These are phyloP conservation scores for Pholiota microspora DNA, from an alignment of 768 basidiomycete species.

Conservation along the genomic window DNA sequence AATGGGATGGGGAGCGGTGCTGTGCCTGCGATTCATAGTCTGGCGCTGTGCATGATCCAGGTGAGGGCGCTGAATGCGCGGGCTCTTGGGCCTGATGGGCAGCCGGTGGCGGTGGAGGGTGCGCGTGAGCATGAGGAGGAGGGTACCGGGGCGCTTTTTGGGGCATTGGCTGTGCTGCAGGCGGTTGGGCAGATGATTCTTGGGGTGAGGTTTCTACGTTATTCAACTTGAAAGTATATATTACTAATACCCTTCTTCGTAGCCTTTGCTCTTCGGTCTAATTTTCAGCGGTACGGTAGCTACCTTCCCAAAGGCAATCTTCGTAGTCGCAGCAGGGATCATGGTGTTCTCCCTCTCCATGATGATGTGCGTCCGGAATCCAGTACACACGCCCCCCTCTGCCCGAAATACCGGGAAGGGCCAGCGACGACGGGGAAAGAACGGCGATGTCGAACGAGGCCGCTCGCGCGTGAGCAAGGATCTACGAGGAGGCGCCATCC, in stretches of 20 bases:
- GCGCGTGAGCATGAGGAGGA: conserved; percentile 18
- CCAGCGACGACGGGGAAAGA: conserved; percentile 20
- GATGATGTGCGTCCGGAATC: conserved; percentile 39
- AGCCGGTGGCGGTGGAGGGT: conserved; percentile 12
- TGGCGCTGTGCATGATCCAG: conserved; percentile 65
- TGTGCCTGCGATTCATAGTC: conserved; percentile 66
- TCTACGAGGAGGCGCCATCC: conserved; percentile 35
- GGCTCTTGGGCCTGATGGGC: conserved; percentile 15
- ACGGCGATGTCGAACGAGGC: conserved; percentile 37
- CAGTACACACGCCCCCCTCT: conserved; percentile 23
- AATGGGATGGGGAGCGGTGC: conserved; percentile 65
- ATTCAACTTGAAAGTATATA: too few relatives aligned
- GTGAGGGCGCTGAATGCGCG: conserved; percentile 34
- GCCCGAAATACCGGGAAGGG: conserved; percentile 9
- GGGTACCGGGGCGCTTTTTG: conserved; percentile 59
- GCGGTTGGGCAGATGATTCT: conserved; percentile 67
- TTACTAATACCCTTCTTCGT: too few relatives aligned
- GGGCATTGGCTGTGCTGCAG: conserved; percentile 70
- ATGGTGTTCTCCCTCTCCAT: conserved; percentile 37
- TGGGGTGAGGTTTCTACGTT: conserved; percentile 44
- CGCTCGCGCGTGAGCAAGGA: conserved; percentile 50
- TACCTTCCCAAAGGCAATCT: conserved; percentile 68
- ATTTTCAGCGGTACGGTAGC: conserved; percentile 72
- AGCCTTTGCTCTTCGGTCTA: conserved; percentile 73
- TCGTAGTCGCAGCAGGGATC: conserved; percentile 53